Evolutionary conservation across 2,329 filamentous ascomycete species (phyloP), one percentile per base, ranked within the genome.

Genomic region (Harringtonia aguacate): DNA sequence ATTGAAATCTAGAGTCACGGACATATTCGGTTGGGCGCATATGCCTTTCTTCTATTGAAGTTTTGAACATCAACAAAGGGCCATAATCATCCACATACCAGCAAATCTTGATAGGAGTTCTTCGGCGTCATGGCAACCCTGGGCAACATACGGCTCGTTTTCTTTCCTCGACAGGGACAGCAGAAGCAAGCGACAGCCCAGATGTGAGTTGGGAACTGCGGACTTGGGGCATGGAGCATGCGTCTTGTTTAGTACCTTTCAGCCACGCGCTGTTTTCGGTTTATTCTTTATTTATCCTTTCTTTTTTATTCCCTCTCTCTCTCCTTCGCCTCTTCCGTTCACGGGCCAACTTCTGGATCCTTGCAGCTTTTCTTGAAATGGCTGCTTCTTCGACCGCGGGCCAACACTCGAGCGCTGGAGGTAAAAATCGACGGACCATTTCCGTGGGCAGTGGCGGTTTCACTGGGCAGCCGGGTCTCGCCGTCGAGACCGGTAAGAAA

Each of bases 1-100:
- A 79, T 79, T 60, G 73, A 77, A 60, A 79, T 79, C 53, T 79
- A 62, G 55, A 12, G 2, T 22, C 10, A 20, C 2, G 15, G 17
- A 22, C 21, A 8, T 21, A 36, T 15, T 21, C 18, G 12, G 22
- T 7, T 17, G 21, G 3, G n/a, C 14, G 24, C 24, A 24, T 29
- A n/a, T 18, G 9, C 28, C 14, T 41, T 14, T 37, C n/a, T 40
- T 18, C 29, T 35, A 29, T 24, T 38, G 9, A n/a, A 15, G 24
- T 15, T 36, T 37, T 33, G 30, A 28, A 39, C 28, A 36, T 14
- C 24, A 29, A 29, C 42, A 34, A 39, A 33, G 29, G 15, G 29
- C 34, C 39, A 41, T 38, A 22, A 45, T 45, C 38, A 44, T 44
- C 21, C 13, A 40, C 40, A 39, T 48, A 44, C 43, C 40, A 27